A percentile compares a stretch with the other conserved stretches of the same genome.
Evolutionary conservation across 2,329 filamentous ascomycete species (phyloP).

Genomic region (Coniella vitis): DNA sequence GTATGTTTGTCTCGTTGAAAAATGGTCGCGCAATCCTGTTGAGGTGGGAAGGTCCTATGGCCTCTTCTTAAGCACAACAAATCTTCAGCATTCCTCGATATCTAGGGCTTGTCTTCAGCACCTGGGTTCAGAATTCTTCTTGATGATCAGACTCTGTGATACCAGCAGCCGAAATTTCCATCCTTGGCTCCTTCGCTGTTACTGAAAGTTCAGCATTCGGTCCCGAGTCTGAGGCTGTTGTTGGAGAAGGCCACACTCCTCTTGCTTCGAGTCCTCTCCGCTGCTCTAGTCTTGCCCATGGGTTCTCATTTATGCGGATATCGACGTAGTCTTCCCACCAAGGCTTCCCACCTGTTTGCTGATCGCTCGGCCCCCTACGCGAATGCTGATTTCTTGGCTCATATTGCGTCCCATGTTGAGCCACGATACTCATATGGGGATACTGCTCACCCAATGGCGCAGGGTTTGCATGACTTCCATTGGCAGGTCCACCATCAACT

Average conservation of each 20-base stretch:
- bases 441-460: too few species aligned
- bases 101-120: neutral
- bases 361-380: slow-evolving; percentile 31
- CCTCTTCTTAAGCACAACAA: too few species aligned
- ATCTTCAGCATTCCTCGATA: too few species aligned
- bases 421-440: too few species aligned
- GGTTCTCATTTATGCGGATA: slow-evolving; percentile 62
- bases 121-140: neutral
- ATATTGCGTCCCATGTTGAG: neutral
- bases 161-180: too few species aligned
- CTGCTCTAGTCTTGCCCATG: slow-evolving; percentile 57
- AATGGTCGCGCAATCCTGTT: too few species aligned
- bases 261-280: slow-evolving; percentile 34
- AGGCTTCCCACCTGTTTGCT: neutral
- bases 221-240: slow-evolving; percentile 16
- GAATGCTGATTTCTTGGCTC: slow-evolving; percentile 16
- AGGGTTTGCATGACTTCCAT: too few species aligned
- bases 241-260: slow-evolving; percentile 37
- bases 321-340: slow-evolving; percentile 68
- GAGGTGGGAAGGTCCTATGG: too few species aligned
- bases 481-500: too few species aligned
- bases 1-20: too few species aligned
- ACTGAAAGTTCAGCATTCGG: neutral
- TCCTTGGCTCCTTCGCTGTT: neutral
- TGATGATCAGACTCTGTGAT: neutral